Base-by-base conservation (phyloP, 306 rosid genomes). In the Pyrus betulifolia region DNA sequence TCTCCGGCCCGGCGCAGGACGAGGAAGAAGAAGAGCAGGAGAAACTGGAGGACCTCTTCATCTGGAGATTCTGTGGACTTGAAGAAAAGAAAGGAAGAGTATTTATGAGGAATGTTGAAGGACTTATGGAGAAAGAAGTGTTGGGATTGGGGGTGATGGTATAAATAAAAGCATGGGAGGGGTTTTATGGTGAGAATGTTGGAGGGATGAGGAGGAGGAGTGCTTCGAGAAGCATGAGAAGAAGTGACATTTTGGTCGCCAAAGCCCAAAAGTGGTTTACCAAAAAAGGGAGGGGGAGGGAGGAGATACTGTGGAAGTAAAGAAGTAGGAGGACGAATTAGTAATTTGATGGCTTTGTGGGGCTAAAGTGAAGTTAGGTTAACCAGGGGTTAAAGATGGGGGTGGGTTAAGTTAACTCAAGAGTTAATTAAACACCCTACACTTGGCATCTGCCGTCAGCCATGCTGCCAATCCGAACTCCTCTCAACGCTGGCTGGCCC, bases 391-490 rank as follows among this genome's bases (percentile, higher is more conserved):
- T 75, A 72, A 52, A 63, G 12, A 19, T 28, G 19, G 14, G 68
- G 72, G 40, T 40, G 62, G 82, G 82, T 82, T 86, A 74, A 82
- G 77, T 74, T 83, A 86, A 90, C 98, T 85, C 74, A 52, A 45
- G 84, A 79, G 91, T 85, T 84, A 85, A 63, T 69, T 58, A 58
- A 79, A 25, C 78, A 82, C 86, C 80, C 67, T 76, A 91, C 98
- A 93, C 92, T 87, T 93, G 98, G 83, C 97, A 72, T 49, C 49
- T 38, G 80, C 76, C 78, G 57, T 17, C 97, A 91, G 93, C 88
- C 98, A 93, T 93, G 98, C 97, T 87, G 10, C 97, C 96, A 91
- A 89, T 89, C 55, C 45, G 59, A 61, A 75, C 33, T 31, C 44
- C 79, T 69, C 84, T 76, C 64, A 58, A 75, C 10, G 85, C 84